Evolutionary conservation across 768 basidiomycete genomes (phyloP).

Genomic region (Kwoniella heveanensis): DNA sequence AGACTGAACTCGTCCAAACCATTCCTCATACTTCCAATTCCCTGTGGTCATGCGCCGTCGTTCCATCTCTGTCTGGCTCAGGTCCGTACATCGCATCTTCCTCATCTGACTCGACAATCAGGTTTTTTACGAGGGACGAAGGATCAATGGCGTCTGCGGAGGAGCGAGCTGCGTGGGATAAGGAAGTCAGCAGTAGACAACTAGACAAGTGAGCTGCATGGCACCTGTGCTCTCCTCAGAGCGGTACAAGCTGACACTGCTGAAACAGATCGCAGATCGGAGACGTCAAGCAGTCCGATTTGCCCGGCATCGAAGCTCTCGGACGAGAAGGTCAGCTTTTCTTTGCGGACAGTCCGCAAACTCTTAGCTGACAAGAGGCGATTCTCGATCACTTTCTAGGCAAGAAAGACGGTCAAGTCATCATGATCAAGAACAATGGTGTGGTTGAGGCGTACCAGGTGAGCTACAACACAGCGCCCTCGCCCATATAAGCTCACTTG

Average conservation of each 20-base stretch:
- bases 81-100: slow-evolving; percentile 93
- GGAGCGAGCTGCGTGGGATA: slow-evolving; percentile 62
- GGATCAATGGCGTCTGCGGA: slow-evolving; percentile 71
- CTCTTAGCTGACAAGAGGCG: slow-evolving; percentile 10
- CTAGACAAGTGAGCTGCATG: slow-evolving; percentile 63
- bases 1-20: slow-evolving; percentile 84
- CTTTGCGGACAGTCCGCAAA: background rate
- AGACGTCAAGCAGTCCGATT: slow-evolving; percentile 86
- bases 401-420: slow-evolving; percentile 89
- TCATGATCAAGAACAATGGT: slow-evolving; percentile 81
- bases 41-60: slow-evolving; percentile 88
- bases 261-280: slow-evolving; percentile 70
- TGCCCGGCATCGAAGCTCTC: slow-evolving; percentile 83
- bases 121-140: slow-evolving; percentile 73
- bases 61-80: slow-evolving; percentile 59
- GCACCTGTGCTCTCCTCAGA: background rate
- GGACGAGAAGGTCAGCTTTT: slow-evolving; percentile 64
- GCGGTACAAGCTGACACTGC: slow-evolving; percentile 31
- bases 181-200: slow-evolving; percentile 69
- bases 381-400: slow-evolving; percentile 59
- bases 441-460: slow-evolving; percentile 90
- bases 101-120: slow-evolving; percentile 80
- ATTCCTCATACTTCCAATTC: slow-evolving; percentile 93
- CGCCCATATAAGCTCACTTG: background rate
- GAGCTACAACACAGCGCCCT: slow-evolving; percentile 21